phyloP scores from a whole-genome alignment of 371 early-diverging fungal genomes.

The Conidiobolus coronatus region DNA sequence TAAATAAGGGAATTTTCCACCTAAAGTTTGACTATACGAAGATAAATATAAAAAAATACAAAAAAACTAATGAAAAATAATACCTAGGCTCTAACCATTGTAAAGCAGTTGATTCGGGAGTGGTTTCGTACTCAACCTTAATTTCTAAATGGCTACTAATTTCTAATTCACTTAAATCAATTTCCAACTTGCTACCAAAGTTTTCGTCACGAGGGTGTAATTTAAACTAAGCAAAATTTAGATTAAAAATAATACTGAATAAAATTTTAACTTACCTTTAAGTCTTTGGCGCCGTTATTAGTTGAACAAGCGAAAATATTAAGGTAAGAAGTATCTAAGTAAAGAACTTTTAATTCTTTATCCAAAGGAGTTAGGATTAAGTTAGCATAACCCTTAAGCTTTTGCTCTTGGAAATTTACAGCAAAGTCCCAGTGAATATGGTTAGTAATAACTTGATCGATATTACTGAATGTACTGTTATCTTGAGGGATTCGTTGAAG shows the following conservation, averaged over 20 bases:
- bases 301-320: slow-evolving; percentile 23
- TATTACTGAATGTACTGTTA: slow-evolving; percentile 70
- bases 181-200: slow-evolving; percentile 53
- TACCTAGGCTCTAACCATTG: slow-evolving; percentile 78
- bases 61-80: background rate
- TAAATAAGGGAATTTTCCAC: slow-evolving; percentile 79
- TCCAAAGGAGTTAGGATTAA: slow-evolving; percentile 24
- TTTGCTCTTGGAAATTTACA: slow-evolving; percentile 48
- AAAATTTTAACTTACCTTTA: slow-evolving; percentile 16
- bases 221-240: slow-evolving; percentile 16
- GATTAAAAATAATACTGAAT: background rate
- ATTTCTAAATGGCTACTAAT: slow-evolving; percentile 20
- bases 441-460: slow-evolving; percentile 34
- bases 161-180: slow-evolving; percentile 24
- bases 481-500: slow-evolving; percentile 14
- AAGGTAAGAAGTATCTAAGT: slow-evolving; percentile 54
- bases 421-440: slow-evolving; percentile 52
- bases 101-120: slow-evolving; percentile 54
- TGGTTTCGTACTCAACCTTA: slow-evolving; percentile 55
- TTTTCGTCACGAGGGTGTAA: slow-evolving; percentile 28
- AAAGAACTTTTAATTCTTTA: slow-evolving; percentile 26
- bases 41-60: background rate
- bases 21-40: slow-evolving; percentile 57
- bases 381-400: slow-evolving; percentile 37
- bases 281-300: slow-evolving; percentile 9